Base-by-base conservation (phyloP, 192 early-diverging fungal species). In the Mortierella alpina region DNA sequence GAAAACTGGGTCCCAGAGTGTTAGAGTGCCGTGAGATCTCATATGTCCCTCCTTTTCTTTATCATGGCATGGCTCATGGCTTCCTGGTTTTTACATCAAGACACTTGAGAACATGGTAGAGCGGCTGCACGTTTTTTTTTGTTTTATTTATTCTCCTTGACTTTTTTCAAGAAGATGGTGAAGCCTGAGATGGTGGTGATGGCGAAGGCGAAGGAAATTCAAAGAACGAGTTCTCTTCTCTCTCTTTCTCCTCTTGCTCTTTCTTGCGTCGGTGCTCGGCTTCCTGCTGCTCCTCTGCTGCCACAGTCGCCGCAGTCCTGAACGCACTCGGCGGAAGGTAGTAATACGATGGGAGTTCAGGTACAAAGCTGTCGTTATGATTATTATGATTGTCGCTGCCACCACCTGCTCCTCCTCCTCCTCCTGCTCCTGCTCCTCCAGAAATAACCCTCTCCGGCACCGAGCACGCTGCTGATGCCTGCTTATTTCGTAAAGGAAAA, bases 261-360 rank as follows among this genome's bases (percentile, higher is more conserved):
- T 22, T 51, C 73, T 45, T 39, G 51, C 23, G 13, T 49, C 47
- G 57, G 13, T 64, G 7, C 31, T 40, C 60, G 6, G 18, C 47
- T 31, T 69, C 66, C 17, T 63, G 1, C 51, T 51, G 23, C 51
- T 52, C 68, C 47, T 78, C 75, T 20, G 50, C 53, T 15, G 39
- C 50, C 42, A 78, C 67, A 6, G 63, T 45, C 41, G 60, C 68
- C 0, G 22, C 49, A 1, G 63, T 78, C 15, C 75, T 48, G 63
- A 78, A 78, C 8, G 75, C 75, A 15, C 75, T 70, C 45, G 68
- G 74, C 6, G 74, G 74, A 15, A 76, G 57, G 23, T 74, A 66
- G 58, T 74, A 74, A 1, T 42, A 65, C 44, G 66, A 48, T 15
- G 74, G 74, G 31, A 76, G 23, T 1, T 46, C 31, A 7, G 22